Base-by-base conservation (phyloP, 2,329 filamentous ascomycete species). In the Chaetomium olivaceum region DNA sequence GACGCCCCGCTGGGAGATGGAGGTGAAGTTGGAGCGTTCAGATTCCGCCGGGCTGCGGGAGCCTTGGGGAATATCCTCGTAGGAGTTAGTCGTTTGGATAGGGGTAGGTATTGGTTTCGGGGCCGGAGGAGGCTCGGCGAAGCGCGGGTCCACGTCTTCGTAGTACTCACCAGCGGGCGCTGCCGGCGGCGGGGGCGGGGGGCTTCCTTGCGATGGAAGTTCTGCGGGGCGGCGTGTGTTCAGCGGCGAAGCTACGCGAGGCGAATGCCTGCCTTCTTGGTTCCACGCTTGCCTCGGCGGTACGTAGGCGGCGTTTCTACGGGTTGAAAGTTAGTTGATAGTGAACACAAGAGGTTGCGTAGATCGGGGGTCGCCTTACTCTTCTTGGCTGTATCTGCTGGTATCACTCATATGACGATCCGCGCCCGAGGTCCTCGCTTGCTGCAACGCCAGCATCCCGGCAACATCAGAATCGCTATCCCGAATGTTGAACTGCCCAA, bases 71-170 rank as follows among this genome's bases (percentile, higher is more conserved):
- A 76, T 69, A 75, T 76, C 76, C 59, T 76, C 74, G 70, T 76
- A 75, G 43, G 71, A 68, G 70, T 71, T 72, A 65, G 71, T 70
- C 52, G 70, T 54, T 36, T 72, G 71, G 52, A 73, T 63, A 64
- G 67, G 75, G 67, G 67, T 70, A 61, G 69, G 66, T 73, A 73
- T 77, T 73, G 63, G 76, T 71, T 43, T 76, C 68, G 61, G 74
- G 62, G 71, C 66, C 51, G 68, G 65, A 62, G 29, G 71, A 50
- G 73, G 76, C 64, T 87, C 84, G 39, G 88, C 90, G 74, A 97
- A 98, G 64, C 89, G 91, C 54, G 94, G 93, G 70, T 97, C 93
- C 14, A 97, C 87, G 76, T 98, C 94, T 82, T 98, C 95, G 74
- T 96, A 96, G 78, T 98, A 98, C 68, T 85, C 79, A 71, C 73